Conservation (phyloP, 2,329 filamentous ascomycete genomes). For the Aspergillus uvarum region DNA sequence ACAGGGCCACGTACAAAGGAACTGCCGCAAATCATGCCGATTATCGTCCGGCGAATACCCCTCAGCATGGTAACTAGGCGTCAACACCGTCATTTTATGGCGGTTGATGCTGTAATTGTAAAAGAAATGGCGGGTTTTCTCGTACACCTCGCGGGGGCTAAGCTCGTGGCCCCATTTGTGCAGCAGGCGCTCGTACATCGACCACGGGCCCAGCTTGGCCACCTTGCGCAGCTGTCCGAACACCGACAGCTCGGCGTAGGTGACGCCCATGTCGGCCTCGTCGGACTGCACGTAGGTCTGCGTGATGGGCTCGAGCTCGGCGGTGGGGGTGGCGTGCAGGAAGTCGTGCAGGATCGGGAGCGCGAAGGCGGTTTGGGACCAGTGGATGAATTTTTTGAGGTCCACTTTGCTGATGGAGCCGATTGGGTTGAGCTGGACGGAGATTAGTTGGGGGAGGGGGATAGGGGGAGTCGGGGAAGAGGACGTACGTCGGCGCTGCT, state of each 20-base stretch:
- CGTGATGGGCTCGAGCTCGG: slow-evolving; percentile 66
- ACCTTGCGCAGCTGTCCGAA: slow-evolving; percentile 58
- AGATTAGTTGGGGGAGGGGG: neutral
- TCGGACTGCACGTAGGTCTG: slow-evolving; percentile 60
- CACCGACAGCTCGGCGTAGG: slow-evolving; percentile 54
- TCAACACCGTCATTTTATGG: slow-evolving; percentile 64
- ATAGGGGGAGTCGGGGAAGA: too few relatives aligned
- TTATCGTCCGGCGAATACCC: slow-evolving; percentile 59
- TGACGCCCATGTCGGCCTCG: slow-evolving; percentile 57
- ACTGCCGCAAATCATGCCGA: slow-evolving; percentile 57
- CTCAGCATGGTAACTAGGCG: slow-evolving; percentile 56
- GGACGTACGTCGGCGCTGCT: slow-evolving; percentile 54
- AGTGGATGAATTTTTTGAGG: slow-evolving; percentile 70
- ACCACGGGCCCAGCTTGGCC: slow-evolving; percentile 54
- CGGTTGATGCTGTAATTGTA: slow-evolving; percentile 61
- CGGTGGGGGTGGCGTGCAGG: slow-evolving; percentile 61
- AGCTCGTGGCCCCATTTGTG: slow-evolving; percentile 49
- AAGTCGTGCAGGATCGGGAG: slow-evolving; percentile 67
- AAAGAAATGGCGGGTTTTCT: slow-evolving; percentile 49
- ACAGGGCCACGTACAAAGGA: slow-evolving; percentile 44
- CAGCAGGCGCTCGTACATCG: slow-evolving; percentile 55
- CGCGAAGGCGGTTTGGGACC: slow-evolving; percentile 58
- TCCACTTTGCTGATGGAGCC: slow-evolving; percentile 64
- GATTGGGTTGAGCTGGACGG: slow-evolving; percentile 38
- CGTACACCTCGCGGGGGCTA: slow-evolving; percentile 46